These are phyloP conservation scores for Beauveria brongniartii DNA, from an alignment of 2,329 filamentous ascomycete genomes.

Conservation along the genomic window DNA sequence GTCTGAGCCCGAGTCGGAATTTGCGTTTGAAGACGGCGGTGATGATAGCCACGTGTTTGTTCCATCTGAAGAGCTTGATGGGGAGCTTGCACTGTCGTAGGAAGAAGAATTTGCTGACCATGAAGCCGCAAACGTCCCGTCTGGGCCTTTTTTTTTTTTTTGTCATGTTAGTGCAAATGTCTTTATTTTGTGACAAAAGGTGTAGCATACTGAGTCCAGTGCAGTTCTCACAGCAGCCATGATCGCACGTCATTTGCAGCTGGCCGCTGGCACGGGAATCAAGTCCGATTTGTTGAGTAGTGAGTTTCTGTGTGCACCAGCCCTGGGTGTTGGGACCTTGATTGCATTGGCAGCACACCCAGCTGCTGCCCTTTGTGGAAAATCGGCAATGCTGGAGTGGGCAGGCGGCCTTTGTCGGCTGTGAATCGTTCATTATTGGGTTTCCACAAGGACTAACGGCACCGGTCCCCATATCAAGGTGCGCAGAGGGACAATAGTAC, in stretches of 20 bases:
- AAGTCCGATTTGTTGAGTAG: background rate
- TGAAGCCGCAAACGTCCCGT: no score
- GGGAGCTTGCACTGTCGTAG: background rate
- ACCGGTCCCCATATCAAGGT: constrained; percentile 40
- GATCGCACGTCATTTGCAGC: constrained; percentile 9
- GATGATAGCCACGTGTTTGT: background rate
- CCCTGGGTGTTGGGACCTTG: constrained; percentile 43
- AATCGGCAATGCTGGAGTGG: constrained; percentile 45
- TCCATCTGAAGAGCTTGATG: background rate
- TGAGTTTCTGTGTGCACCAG: constrained; percentile 39
- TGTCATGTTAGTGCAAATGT: background rate
- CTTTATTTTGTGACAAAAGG: no score
- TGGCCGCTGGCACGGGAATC: background rate
- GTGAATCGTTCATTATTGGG: constrained; percentile 35
- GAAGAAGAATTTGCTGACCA: background rate
- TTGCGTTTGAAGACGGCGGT: background rate
- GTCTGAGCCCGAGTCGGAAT: background rate
- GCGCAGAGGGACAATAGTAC: constrained; percentile 41
- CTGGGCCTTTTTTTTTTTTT: background rate
- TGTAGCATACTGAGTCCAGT: background rate
- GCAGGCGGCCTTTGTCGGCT: constrained; percentile 36
- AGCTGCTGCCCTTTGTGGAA: constrained; percentile 38
- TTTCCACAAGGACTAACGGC: constrained; percentile 40
- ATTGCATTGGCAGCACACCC: constrained; percentile 47
- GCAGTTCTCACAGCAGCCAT: constrained; percentile 7